phyloP scores from a whole-genome alignment of 116 monocot species.

The Dioscorea cayenensis region DNA sequence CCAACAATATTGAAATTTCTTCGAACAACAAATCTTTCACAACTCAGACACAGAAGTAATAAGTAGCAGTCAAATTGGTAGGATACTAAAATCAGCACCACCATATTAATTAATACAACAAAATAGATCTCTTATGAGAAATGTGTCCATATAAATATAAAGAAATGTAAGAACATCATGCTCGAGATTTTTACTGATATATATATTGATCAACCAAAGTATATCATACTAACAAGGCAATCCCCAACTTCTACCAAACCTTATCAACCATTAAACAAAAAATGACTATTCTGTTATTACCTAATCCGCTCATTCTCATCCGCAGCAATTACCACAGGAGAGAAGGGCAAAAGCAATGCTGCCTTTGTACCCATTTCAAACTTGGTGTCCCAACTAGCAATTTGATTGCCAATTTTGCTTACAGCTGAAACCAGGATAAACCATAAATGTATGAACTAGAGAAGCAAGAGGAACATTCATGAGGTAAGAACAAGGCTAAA shows the following conservation, averaged over 20 bases:
- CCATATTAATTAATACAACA: too few relatives aligned
- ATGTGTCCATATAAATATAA: too few relatives aligned
- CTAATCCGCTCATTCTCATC: slow-evolving; percentile 86
- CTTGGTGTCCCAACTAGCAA: slow-evolving; percentile 89
- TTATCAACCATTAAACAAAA: background rate
- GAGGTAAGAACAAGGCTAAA: background rate
- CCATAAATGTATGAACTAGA: background rate
- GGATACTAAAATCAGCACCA: too few relatives aligned
- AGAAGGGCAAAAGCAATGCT: slow-evolving; percentile 60
- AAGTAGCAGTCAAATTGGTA: too few relatives aligned
- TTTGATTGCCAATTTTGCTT: slow-evolving; percentile 63
- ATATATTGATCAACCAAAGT: too few relatives aligned
- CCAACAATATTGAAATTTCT: too few relatives aligned
- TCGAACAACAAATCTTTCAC: too few relatives aligned
- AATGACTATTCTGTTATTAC: slow-evolving; percentile 22
- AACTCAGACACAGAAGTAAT: too few relatives aligned
- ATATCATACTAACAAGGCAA: background rate
- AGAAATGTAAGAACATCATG: too few relatives aligned
- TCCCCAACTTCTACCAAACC: background rate
- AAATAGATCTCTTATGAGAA: too few relatives aligned
- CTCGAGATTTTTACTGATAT: too few relatives aligned
- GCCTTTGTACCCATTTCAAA: slow-evolving; percentile 83
- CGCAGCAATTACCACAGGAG: slow-evolving; percentile 86
- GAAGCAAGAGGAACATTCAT: background rate
- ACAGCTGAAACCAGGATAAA: slow-evolving; percentile 36